phyloP scores from a whole-genome alignment of 768 basidiomycete species.

The Suillus subluteus region DNA sequence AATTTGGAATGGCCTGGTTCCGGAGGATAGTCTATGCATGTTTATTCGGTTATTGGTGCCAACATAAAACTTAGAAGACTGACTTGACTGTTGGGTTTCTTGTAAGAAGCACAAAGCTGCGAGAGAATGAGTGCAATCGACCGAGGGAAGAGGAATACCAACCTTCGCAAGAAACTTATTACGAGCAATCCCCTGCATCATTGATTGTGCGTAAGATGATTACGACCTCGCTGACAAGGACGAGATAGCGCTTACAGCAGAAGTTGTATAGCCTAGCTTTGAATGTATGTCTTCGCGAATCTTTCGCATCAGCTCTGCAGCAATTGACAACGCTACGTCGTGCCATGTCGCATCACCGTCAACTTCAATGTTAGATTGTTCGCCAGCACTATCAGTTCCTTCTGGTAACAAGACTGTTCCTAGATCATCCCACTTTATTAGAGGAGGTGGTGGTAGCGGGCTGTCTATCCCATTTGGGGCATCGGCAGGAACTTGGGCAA shows the following conservation, averaged over 20 bases:
- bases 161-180: slow-evolving; percentile 98
- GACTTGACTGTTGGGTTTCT: slow-evolving; percentile 89
- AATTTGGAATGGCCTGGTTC: slow-evolving; percentile 80
- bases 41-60: slow-evolving; percentile 9
- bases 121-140: slow-evolving; percentile 10
- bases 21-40: slow-evolving; percentile 75
- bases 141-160: slow-evolving; percentile 7
- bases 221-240: not conserved
- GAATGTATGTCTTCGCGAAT: slow-evolving; percentile 68
- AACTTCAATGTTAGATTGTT: slow-evolving; percentile 26
- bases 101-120: slow-evolving; percentile 87
- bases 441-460: slow-evolving; percentile 73
- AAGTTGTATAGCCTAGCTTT: slow-evolving; percentile 89
- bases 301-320: slow-evolving; percentile 82
- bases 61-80: slow-evolving; percentile 13
- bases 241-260: slow-evolving; percentile 62
- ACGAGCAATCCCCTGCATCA: slow-evolving; percentile 76
- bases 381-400: slow-evolving; percentile 23
- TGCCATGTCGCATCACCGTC: slow-evolving; percentile 72
- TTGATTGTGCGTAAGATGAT: not conserved
- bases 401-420: slow-evolving; percentile 50
- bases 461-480: slow-evolving; percentile 75
- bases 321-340: slow-evolving; percentile 88
- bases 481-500: slow-evolving; percentile 69
- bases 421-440: slow-evolving; percentile 59